Percentiles rank a stretch among this genome's conserved stretches.
Conservation (phyloP, 805 yeast species). For the Lipomyces kockii region DNA sequence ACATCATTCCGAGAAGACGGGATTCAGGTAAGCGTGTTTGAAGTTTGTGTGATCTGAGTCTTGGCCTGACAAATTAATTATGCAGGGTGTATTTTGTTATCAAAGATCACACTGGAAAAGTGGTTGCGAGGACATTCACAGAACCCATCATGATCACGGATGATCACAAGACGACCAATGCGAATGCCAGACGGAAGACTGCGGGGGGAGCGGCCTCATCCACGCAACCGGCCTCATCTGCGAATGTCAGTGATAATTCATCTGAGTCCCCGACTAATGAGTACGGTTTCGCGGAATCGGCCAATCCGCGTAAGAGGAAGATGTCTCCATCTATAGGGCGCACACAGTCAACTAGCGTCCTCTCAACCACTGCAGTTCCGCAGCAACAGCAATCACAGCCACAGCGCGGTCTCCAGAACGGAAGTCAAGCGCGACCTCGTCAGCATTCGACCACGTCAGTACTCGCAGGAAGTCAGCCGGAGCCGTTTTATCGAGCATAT, state of each 20-base stretch:
- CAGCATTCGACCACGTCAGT: background rate
- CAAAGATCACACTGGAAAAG: constrained; percentile 61
- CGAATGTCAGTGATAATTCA: constrained; percentile 26
- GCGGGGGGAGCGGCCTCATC: background rate
- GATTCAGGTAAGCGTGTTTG: constrained; percentile 60
- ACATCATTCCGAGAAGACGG: constrained; percentile 87
- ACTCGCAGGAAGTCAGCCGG: background rate
- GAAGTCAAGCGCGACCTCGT: constrained; percentile 3
- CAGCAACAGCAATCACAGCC: constrained; percentile 13
- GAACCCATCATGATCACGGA: constrained; percentile 90
- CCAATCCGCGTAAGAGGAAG: constrained; percentile 31
- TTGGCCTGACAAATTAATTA: background rate
- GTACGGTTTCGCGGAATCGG: constrained; percentile 24
- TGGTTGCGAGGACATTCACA: constrained; percentile 74
- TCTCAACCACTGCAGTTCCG: background rate
- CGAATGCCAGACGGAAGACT: constrained; percentile 26
- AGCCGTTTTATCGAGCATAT: constrained; percentile 8
- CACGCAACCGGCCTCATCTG: constrained; percentile 22
- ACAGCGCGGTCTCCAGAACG: constrained; percentile 1
- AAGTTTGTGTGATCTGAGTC: background rate
- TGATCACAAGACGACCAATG: constrained; percentile 67
- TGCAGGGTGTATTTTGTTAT: constrained; percentile 51
- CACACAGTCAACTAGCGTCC: background rate
- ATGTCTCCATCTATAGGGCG: constrained; percentile 21
- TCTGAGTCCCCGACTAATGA: constrained; percentile 32